These are phyloP conservation scores for Erodium texanum DNA, from an alignment of 441 rosid genomes.

Conservation along the genomic window DNA sequence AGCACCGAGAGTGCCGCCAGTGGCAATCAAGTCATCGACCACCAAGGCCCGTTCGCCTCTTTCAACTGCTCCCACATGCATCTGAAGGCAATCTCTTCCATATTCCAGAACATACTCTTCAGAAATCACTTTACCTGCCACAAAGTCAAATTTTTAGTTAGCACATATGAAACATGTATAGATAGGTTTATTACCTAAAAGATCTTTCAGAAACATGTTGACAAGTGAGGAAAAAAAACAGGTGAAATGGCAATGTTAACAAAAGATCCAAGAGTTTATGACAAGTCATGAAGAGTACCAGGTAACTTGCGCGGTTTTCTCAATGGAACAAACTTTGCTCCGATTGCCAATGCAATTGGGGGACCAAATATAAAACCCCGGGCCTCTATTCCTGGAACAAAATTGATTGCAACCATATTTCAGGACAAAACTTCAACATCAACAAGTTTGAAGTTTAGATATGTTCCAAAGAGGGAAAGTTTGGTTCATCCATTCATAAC, in stretches of 20 bases:
- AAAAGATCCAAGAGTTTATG: neutral
- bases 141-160: neutral
- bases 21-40: slow-evolving; percentile 85
- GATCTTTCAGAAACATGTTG: neutral
- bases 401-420: neutral
- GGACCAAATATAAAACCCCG: slow-evolving; percentile 95
- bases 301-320: slow-evolving; percentile 90
- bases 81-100: slow-evolving; percentile 81
- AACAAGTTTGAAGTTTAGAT: neutral
- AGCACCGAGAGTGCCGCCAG: slow-evolving; percentile 91
- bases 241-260: no score
- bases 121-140: slow-evolving; percentile 69
- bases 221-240: no score
- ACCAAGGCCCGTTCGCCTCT: slow-evolving; percentile 70
- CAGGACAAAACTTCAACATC: slow-evolving; percentile 3
- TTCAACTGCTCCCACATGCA: slow-evolving; percentile 90
- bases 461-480: neutral
- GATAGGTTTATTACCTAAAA: neutral
- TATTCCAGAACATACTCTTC: slow-evolving; percentile 81
- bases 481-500: neutral
- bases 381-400: slow-evolving; percentile 78
- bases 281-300: slow-evolving; percentile 31
- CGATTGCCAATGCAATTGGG: slow-evolving; percentile 91
- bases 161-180: neutral
- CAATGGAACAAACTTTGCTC: slow-evolving; percentile 89